Conservation (phyloP, 2,329 filamentous ascomycete genomes). For the Neofusicoccum sp. region DNA sequence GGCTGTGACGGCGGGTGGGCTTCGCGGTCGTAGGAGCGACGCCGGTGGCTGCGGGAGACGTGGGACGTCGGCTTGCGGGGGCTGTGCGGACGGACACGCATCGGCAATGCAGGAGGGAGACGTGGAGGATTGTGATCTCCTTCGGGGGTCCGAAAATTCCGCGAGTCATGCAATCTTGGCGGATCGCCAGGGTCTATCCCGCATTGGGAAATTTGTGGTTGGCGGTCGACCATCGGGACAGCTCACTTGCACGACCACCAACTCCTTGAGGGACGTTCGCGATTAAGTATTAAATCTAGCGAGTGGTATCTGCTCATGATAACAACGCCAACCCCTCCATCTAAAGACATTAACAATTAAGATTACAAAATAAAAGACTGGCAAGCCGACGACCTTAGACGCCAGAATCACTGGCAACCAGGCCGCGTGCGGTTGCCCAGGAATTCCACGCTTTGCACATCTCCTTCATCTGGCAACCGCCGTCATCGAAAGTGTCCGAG, state of each 20-base stretch:
- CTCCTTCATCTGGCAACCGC: not conserved
- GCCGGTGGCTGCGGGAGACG: not conserved
- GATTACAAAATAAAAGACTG: not conserved
- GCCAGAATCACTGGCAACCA: not conserved
- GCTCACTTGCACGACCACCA: not conserved
- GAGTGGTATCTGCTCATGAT: not conserved
- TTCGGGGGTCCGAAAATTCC: not conserved
- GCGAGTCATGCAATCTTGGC: slow-evolving; percentile 10
- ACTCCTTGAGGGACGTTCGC: too few species aligned
- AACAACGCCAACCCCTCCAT: not conserved
- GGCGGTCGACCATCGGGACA: not conserved
- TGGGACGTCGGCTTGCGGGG: slow-evolving; percentile 15
- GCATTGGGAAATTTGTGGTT: not conserved
- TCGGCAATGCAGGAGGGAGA: slow-evolving; percentile 26
- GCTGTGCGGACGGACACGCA: slow-evolving; percentile 30
- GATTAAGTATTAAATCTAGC: too few species aligned
- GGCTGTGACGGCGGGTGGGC: not conserved
- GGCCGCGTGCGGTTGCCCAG: not conserved
- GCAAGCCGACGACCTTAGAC: not conserved
- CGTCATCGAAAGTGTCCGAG: not conserved
- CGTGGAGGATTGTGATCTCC: not conserved
- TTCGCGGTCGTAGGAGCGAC: not conserved
- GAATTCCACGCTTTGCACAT: slow-evolving; percentile 3
- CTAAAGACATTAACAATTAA: slow-evolving; percentile 6
- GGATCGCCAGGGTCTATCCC: not conserved